Evolutionary conservation across 2,329 filamentous ascomycete genomes (phyloP), one percentile per base, ranked within the genome.

Genomic region (Microcera coccophila): DNA sequence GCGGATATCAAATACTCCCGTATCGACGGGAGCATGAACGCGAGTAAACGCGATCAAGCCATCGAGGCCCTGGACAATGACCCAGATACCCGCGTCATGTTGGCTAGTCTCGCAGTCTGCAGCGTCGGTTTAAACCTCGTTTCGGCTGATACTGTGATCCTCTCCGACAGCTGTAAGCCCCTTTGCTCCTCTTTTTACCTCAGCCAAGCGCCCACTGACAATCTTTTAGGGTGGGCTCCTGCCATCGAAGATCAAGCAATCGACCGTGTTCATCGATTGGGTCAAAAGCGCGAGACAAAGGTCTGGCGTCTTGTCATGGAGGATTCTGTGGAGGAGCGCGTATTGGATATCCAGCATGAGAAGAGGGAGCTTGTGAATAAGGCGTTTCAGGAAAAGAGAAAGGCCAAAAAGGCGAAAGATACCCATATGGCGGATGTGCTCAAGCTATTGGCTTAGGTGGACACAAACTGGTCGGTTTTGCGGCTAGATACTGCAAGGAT

Each of bases 161-260:
- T 95, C 16, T 79, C 81, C 0, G 90, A 95, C 63, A 86, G 80
- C 45, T 95, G 76, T 75, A 61, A 62, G 72, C 63, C 22, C 24
- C n/a, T 12, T 21, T 20, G 11, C 26, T 37, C 2, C 35, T n/a
- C n/a, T 16, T 16, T 34, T 10, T 15, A 15, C 8, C 3, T 10
- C 12, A 10, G 20, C 12, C 8, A 12, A 15, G 11, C 15, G 19
- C 28, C 15, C 4, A 22, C 3, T 35, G 26, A 47, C 59, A 42
- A 53, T 26, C 40, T 38, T n/a, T 37, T 31, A 68, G 73, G 88
- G 90, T 95, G 90, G 86, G 89, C 90, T 2, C 90, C 90, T 0
- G 89, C 89, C 1, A 93, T 95, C 42, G 90, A 95, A 64, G 89
- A 95, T 54, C 90, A 95, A 62, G 90, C 90, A 3, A 77, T 95